Base-by-base conservation (phyloP, 164 flowering plant genomes). In the Tetracentron sinense region DNA sequence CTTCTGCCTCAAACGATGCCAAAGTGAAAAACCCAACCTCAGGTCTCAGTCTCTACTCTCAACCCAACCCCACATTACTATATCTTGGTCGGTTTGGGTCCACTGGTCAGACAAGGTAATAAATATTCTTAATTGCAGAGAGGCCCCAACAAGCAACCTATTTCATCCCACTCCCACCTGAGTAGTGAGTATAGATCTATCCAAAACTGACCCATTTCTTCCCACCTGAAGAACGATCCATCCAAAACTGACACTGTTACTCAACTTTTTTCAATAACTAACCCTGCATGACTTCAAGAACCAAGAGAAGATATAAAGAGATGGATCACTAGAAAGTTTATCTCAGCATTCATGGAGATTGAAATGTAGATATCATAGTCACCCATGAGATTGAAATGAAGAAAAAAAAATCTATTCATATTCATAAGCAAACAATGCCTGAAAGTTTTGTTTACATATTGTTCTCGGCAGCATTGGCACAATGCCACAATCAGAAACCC, bases 1-100 rank as follows among this genome's bases (percentile, higher is more conserved):
- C n/a, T 52, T 63, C 57, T 59, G 70, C 70, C 61, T 46, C 55
- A 69, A 72, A 60, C 69, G 72, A 74, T 66, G 74, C 78, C 69
- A n/a, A n/a, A n/a, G n/a, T n/a, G n/a, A n/a, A n/a, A n/a, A n/a
- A n/a, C n/a, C n/a, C n/a, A n/a, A n/a, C n/a, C n/a, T n/a, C n/a
- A n/a, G n/a, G n/a, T n/a, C n/a, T n/a, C n/a, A n/a, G n/a, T n/a
- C n/a, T n/a, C n/a, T n/a, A n/a, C n/a, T n/a, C n/a, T n/a, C n/a
- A 62, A 55, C 66, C 58, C 53, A 63, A 35, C 46, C 69, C 65
- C 71, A 23, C 52, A 61, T 62, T 47, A 42, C 54, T 64, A 54
- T 46, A 56, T 48, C 11, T 60, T 46, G 33, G 49, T 61, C 42
- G 26, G 21, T 21, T 23, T 25, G 55, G 38, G 61, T 56, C 51